These are phyloP conservation scores for Penicillium decumbens DNA, from an alignment of 2,329 filamentous ascomycete genomes.

Conservation along the genomic window DNA sequence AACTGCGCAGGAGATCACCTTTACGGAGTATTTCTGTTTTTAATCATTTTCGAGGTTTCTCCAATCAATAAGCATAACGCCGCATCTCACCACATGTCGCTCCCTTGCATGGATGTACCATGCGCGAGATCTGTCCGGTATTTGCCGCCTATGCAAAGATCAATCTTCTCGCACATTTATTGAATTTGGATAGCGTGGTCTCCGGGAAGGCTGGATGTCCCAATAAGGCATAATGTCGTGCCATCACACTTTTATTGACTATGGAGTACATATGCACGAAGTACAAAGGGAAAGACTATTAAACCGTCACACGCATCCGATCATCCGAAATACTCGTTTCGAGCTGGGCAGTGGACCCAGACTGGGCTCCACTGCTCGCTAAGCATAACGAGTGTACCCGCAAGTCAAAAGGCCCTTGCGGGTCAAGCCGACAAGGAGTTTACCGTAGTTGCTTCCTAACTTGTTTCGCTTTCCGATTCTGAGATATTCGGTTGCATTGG, in stretches of 20 bases:
- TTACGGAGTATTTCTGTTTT: not conserved
- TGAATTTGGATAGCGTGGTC: constrained; percentile 7
- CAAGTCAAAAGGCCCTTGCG: constrained; percentile 17
- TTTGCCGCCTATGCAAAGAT: constrained; percentile 4
- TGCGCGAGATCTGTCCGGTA: constrained; percentile 16
- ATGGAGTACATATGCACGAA: not conserved
- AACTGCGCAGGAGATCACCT: constrained; percentile 1
- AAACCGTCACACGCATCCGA: constrained; percentile 12
- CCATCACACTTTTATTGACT: not conserved
- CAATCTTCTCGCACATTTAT: constrained; percentile 11
- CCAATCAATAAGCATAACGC: constrained; percentile 7
- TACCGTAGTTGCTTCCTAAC: not conserved
- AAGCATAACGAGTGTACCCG: constrained; percentile 17
- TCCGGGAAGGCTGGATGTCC: not conserved
- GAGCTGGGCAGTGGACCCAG: constrained; percentile 11
- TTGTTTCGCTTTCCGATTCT: constrained; percentile 1
- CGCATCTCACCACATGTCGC: constrained; percentile 13
- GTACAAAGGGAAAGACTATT: no score
- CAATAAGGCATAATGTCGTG: not conserved
- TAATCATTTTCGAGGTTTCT: not conserved
- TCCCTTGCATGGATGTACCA: constrained; percentile 15
- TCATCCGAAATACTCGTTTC: constrained; percentile 18
- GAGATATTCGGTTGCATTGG: not conserved
- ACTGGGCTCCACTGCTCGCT: constrained; percentile 19
- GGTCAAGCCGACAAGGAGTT: constrained; percentile 20